Evolutionary conservation across 768 basidiomycete genomes (phyloP), one percentile per base, ranked within the genome.

Genomic region (Rhizopogon salebrosus): DNA sequence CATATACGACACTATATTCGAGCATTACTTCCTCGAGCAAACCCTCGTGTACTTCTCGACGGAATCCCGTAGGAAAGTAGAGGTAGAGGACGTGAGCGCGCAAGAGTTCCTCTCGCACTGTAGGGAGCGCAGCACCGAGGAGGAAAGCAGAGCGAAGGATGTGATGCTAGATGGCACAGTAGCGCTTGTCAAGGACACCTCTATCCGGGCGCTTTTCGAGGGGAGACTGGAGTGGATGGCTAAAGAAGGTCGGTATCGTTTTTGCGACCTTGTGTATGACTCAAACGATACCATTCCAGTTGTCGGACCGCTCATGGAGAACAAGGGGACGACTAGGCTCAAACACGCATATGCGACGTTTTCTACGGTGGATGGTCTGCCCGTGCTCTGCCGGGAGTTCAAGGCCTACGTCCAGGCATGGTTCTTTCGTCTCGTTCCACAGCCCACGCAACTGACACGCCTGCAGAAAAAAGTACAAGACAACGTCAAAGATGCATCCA

Each of bases 401-500:
- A 82, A 81, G 54, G 70, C 68, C 2, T 73, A 83, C 54, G 70
- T 91, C 41, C 76, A 80, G 69, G 90, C 85, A 51, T 39, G 69
- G 62, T 27, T 22, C 16, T 26, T 2, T 46, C 31, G 16, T 22
- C 37, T 35, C 26, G 6, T 39, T 3, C 61, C n/a, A 2, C 3
- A 27, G 22, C 39, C 53, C 16, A 49, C 23, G 4, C n/a, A 37
- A 10, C 22, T 34, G 23, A 31, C 49, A 13, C 16, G 41, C 11
- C 16, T 36, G 42, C 57, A 90, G 89, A 68, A 64, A 24, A 73
- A 69, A 0, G 89, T 91, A 2, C 68, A 75, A 49, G 58, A 62
- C n/a, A 85, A 93, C 54, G 86, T 93, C 53, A 79, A 76, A 42
- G 84, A 90, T 60, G 57, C 60, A 3, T 69, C 70, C 5, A 72